Conservation (phyloP, 83 land plant species). For the Diphasiastrum complanatum region DNA sequence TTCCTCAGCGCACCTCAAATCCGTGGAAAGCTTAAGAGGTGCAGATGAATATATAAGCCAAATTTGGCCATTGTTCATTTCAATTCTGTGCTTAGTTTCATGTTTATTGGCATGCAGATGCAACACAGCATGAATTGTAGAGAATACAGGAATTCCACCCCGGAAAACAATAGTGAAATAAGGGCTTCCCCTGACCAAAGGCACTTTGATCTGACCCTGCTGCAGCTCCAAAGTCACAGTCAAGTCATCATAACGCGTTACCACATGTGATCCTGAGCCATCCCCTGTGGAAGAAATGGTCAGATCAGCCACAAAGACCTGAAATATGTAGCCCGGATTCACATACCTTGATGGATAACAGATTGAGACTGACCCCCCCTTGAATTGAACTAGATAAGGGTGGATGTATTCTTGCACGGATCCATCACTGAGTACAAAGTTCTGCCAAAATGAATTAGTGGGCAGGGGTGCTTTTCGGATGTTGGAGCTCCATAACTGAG, state of each 20-base stretch:
- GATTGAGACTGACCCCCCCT: slow-evolving; percentile 21
- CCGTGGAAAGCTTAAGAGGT: slow-evolving; percentile 34
- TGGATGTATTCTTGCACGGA: slow-evolving; percentile 69
- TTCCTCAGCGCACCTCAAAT: slow-evolving; percentile 19
- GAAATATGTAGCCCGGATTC: slow-evolving; percentile 40
- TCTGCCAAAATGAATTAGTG: slow-evolving; percentile 73
- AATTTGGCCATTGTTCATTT: slow-evolving; percentile 55
- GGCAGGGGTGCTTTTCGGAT: slow-evolving; percentile 60
- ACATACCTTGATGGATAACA: slow-evolving; percentile 38
- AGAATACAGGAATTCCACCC: slow-evolving; percentile 26
- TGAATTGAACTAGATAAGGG: slow-evolving; percentile 47
- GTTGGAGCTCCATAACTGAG: slow-evolving; percentile 7
- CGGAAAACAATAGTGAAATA: slow-evolving; percentile 45
- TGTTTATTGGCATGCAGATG: slow-evolving; percentile 24
- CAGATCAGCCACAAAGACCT: slow-evolving; percentile 46
- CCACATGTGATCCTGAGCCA: slow-evolving; percentile 14
- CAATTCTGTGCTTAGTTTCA: slow-evolving; percentile 43
- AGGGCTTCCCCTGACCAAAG: slow-evolving; percentile 73
- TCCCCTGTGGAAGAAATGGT: slow-evolving; percentile 28
- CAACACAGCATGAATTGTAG: slow-evolving; percentile 52
- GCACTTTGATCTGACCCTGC: slow-evolving; percentile 43
- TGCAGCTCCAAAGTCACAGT: slow-evolving; percentile 44
- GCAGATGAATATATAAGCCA: slow-evolving; percentile 60
- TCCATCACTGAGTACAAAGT: slow-evolving; percentile 58
- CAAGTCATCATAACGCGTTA: slow-evolving; percentile 44